Conservation (phyloP, 2,329 filamentous ascomycete genomes). For the Aurifilum marmelostoma region DNA sequence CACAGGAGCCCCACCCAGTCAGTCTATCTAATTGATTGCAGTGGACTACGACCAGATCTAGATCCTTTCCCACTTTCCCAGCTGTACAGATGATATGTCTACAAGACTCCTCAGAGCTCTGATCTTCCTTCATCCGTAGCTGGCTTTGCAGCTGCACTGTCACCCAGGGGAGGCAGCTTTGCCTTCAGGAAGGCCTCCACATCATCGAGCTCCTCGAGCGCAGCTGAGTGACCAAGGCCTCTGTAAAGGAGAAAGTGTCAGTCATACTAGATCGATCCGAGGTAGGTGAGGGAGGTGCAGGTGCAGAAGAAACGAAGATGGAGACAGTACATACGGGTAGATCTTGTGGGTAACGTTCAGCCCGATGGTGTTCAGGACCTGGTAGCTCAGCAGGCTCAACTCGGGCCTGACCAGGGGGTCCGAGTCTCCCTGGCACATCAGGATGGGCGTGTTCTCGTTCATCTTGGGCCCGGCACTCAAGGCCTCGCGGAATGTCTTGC, state of each 20-base stretch:
- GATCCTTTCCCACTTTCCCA: neutral
- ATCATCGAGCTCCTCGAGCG: constrained; percentile 78
- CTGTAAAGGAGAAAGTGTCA: constrained; percentile 42
- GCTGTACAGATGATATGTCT: neutral
- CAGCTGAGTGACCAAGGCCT: constrained; percentile 75
- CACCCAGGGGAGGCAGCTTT: constrained; percentile 49
- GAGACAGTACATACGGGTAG: constrained; percentile 63
- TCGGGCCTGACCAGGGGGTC: constrained; percentile 74
- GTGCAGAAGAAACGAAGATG: no score
- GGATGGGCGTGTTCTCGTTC: constrained; percentile 79
- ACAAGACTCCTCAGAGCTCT: constrained; percentile 37
- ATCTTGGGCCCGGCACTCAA: constrained; percentile 46
- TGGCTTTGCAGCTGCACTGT: constrained; percentile 34
- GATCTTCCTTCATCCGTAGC: constrained; percentile 36
- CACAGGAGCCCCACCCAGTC: neutral
- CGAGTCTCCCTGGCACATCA: constrained; percentile 83
- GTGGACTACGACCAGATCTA: no score
- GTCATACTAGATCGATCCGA: neutral
- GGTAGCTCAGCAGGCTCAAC: constrained; percentile 69
- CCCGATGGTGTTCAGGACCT: constrained; percentile 69
- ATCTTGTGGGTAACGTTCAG: constrained; percentile 75
- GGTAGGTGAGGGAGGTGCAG: neutral
- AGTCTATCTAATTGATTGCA: neutral
- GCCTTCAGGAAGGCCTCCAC: constrained; percentile 64
- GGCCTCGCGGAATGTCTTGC: constrained; percentile 48